Evolutionary conservation across 805 yeast genomes (phyloP), one percentile per base, ranked within the genome.

Genomic region (Zygotorulaspora florentina): DNA sequence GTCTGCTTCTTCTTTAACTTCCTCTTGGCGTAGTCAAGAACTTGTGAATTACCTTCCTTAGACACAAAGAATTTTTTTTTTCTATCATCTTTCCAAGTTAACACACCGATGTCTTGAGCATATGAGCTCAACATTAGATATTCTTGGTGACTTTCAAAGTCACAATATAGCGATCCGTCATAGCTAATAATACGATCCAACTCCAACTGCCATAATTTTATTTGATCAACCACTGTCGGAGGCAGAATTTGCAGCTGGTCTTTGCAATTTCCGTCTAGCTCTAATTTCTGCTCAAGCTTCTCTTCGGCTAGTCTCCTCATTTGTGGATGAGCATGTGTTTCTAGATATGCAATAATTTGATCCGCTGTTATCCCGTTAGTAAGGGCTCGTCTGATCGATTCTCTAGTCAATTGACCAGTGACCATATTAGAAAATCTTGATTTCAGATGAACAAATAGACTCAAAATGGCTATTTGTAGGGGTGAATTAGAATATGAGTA

Each of bases 161-260:
- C 96, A 46, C 87, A 83, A 68, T 87, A 93, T 38, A 93, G 66
- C 48, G 83, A 89, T 0, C 99, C 99, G 25, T 83, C 87, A 41
- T 80, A 85, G 1, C 93, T 79, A 55, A 85, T 82, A 53, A 93
- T 87, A 67, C 99, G 78, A 64, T 93, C 98, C 69, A 90, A 68
- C 63, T 93, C 99, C 49, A 93, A 72, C 69, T 93, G 98, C 99
- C 99, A 93, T 43, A 93, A 73, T 61, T 82, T 83, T 56, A 93
- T 87, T 64, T 93, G 99, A 66, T 93, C 99, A 1, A 87, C 86
- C n/a, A 93, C 96, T 0, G 96, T 93, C 0, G 98, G 96, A 3
- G 98, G 98, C 5, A 86, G 64, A 10, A 93, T 70, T 59, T 83
- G 82, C 47, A 81, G 57, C 51, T 76, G 62, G 53, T 80, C 77